phyloP scores from a whole-genome alignment of 225 moss, liverwort and hornwort genomes.

The Rhytidiadelphus loreus region DNA sequence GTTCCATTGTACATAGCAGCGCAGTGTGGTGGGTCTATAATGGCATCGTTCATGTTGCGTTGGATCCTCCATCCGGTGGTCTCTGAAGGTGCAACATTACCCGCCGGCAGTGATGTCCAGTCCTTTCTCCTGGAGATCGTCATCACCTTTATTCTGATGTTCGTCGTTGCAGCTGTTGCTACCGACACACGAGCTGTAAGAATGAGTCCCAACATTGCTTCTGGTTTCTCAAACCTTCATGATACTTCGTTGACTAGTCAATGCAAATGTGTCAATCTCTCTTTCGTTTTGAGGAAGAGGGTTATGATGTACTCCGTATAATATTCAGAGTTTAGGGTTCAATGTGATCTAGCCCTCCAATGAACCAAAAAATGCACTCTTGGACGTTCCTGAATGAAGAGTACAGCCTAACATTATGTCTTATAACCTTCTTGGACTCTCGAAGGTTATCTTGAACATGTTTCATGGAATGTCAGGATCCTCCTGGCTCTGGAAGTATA shows the following conservation, averaged over 20 bases:
- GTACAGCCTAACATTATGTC: background rate
- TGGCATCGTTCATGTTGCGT: conserved; percentile 44
- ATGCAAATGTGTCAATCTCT: background rate
- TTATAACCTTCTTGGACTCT: background rate
- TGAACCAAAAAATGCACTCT: background rate
- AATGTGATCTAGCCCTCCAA: background rate
- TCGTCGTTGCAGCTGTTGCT: conserved; percentile 66
- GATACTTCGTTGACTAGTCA: too few species aligned
- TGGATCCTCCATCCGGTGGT: conserved; percentile 42
- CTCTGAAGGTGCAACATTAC: conserved; percentile 41
- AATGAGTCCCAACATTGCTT: background rate
- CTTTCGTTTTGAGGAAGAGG: background rate
- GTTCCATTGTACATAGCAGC: conserved; percentile 66
- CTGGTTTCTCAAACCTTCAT: background rate
- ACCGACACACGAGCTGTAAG: conserved; percentile 80
- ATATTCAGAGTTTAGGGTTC: background rate
- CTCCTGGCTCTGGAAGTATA: background rate
- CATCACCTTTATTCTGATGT: conserved; percentile 83
- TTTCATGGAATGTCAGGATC: background rate
- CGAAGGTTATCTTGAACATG: background rate
- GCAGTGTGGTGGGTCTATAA: conserved; percentile 38
- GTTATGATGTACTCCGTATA: background rate
- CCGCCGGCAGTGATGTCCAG: conserved; percentile 31
- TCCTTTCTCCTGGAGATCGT: conserved; percentile 61
- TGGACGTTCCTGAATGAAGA: background rate